These are phyloP conservation scores for Phyllosticta citrichinensis DNA, from an alignment of 2,329 filamentous ascomycete species.

Conservation along the genomic window DNA sequence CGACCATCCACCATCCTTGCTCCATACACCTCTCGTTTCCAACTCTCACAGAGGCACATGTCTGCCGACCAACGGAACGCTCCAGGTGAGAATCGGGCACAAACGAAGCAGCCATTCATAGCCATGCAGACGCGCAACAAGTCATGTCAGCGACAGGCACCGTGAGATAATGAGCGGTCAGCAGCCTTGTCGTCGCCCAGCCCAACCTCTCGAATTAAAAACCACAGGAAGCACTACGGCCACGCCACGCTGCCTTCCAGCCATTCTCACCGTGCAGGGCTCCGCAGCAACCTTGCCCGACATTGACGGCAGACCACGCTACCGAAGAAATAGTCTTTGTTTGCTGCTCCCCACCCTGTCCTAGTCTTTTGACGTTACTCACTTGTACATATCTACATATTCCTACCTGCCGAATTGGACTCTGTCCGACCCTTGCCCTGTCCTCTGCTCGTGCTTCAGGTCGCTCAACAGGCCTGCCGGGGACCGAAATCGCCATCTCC, in stretches of 20 bases:
- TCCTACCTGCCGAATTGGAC: neutral
- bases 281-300: neutral
- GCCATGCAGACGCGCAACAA: neutral
- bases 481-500: neutral
- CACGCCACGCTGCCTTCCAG: neutral
- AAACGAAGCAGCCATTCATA: neutral
- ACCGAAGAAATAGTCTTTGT: neutral
- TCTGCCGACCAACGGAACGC: neutral
- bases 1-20: neutral
- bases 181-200: neutral
- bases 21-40: neutral
- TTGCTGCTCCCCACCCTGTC: neutral
- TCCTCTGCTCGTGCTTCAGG: neutral
- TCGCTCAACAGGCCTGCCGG: neutral
- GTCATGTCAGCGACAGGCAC: neutral
- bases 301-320: neutral
- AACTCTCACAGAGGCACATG: neutral
- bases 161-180: neutral
- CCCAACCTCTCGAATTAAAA: neutral
- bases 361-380: neutral
- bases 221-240: neutral
- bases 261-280: neutral
- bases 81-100: neutral
- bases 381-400: neutral
- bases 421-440: neutral